Base-by-base conservation (phyloP, 495 filamentous ascomycete species). In the Annulohypoxylon bovei region DNA sequence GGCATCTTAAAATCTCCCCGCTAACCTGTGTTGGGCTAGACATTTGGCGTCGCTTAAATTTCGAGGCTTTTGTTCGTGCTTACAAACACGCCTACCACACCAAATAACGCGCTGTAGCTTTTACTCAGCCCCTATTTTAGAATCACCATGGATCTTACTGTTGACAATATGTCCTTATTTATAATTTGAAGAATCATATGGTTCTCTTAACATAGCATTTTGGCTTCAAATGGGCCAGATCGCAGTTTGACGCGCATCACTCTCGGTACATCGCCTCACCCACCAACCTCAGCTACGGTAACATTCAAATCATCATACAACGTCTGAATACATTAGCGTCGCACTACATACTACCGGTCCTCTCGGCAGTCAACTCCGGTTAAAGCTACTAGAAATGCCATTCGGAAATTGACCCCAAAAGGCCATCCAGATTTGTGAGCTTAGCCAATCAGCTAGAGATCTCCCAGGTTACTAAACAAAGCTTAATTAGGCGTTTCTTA, bases 361-460 rank as follows among this genome's bases (percentile, higher is more conserved):
- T 53, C 55, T 72, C 65, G 70, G 70, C 65, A 68, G 53, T 72
- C 64, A 23, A 50, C 65, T 72, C 70, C 70, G 70, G 70, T 46
- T 65, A 72, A 68, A 72, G 65, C 60, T 64, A 68, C 18, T 56
- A 47, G 28, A 64, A 46, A 67, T 42, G 46, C 64, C 54, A 65
- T 46, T 68, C 47, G 54, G 69, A 67, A 60, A 64, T 61, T 72
- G 40, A 22, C 44, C 69, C 55, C 20, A 42, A 64, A 49, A 35
- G 44, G 53, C 18, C 59, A 49, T 60, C 53, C 64, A 59, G 39
- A 39, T 68, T 56, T 28, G 20, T 32, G 53, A 52, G 20, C 33
- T 12, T 53, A 33, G 5, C 68, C 69, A 72, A 72, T 68, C 39
- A 65, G 39, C 46, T 11, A 7, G 4, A 14, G 14, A 16, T 28